Percentiles rank a stretch among this genome's conserved stretches.
Evolutionary conservation across 1,139 yeast species (phyloP).

Genomic region (Schizosaccharomyces versatilis): DNA sequence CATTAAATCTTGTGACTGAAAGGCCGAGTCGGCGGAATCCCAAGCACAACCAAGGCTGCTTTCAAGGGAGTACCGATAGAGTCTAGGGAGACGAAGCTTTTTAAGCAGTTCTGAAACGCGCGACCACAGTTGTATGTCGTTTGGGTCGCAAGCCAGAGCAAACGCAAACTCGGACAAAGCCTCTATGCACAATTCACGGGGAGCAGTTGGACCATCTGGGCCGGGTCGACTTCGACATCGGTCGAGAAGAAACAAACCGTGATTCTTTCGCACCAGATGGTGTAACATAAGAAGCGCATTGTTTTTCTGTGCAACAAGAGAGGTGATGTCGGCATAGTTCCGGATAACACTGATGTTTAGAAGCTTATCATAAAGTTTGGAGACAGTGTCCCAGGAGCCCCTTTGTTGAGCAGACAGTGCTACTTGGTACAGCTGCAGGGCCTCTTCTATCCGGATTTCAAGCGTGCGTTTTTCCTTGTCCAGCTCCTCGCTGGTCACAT

Average conservation of each 20-base stretch:
- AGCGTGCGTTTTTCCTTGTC: slow-evolving; percentile 1
- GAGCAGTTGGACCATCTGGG: background rate
- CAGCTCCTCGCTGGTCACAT: background rate
- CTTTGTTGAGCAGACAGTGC: slow-evolving; percentile 44
- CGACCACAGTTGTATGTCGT: slow-evolving; percentile 17
- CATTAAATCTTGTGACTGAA: background rate
- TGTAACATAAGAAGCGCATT: slow-evolving; percentile 52
- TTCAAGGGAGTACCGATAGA: slow-evolving; percentile 11
- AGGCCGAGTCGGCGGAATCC: background rate
- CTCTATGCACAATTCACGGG: background rate
- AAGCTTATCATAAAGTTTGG: slow-evolving; percentile 34
- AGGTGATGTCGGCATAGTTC: background rate
- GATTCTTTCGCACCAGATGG: slow-evolving; percentile 20
- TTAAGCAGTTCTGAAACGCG: slow-evolving; percentile 10
- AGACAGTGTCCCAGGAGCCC: slow-evolving; percentile 29
- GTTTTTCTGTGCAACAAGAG: slow-evolving; percentile 20
- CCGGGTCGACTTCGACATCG: background rate
- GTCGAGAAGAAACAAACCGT: slow-evolving; percentile 7
- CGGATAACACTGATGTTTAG: slow-evolving; percentile 46
- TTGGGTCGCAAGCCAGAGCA: slow-evolving; percentile 19
- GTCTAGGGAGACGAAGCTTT: slow-evolving; percentile 6
- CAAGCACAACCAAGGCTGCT: background rate
- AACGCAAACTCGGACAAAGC: slow-evolving; percentile 12
- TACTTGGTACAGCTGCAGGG: slow-evolving; percentile 48
- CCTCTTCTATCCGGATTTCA: slow-evolving; percentile 48